Base-by-base conservation (phyloP, 768 basidiomycete species). In the Pleurotus platypus region DNA sequence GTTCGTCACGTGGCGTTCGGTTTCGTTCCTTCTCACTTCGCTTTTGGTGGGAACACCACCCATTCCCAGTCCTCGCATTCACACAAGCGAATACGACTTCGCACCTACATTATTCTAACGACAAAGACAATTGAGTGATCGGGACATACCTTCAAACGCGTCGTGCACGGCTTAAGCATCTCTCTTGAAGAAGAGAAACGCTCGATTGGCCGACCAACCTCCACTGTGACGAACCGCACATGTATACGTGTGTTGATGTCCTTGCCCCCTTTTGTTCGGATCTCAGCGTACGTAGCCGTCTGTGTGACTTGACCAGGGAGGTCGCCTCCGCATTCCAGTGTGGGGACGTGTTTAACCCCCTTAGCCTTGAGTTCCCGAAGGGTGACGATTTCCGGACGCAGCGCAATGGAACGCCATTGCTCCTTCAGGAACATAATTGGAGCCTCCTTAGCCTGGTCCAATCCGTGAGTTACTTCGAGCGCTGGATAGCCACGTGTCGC, bases 271-370 rank as follows among this genome's bases (percentile, higher is more conserved):
- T 27, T 63, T 56, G 50, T 63, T 58, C 9, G 12, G 50, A 26
- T 16, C 57, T 6, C 18, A 49, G 30, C 49, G 66, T 55, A 2
- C 58, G 37, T 39, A 56, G 54, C 9, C 53, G 60, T 38, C 11
- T 22, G 42, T 26, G 55, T 62, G 22, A 18, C 27, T 39, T 60
- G 56, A n/a, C 53, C 57, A 16, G 22, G 9, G 12, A 67, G 55
- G 45, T 69, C 67, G 42, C 64, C 65, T 2, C 62, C 69, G 15
- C 50, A 56, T 46, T 60, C 59, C 38, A 70, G 60, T n/a, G 47
- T 51, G 22, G 65, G 58, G 26, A 70, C 60, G 47, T 70, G 50
- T 3, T 54, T 55, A 5, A 72, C 64, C 1, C 55, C 18, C 2
- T 37, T 27, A 15, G 50, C 18, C 7, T 66, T 61, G 24, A 24